Percentiles rank a stretch among this genome's conserved stretches.
These are phyloP conservation scores for Diplodia scrobiculata DNA, from an alignment of 2,329 filamentous ascomycete genomes.

Conservation along the genomic window DNA sequence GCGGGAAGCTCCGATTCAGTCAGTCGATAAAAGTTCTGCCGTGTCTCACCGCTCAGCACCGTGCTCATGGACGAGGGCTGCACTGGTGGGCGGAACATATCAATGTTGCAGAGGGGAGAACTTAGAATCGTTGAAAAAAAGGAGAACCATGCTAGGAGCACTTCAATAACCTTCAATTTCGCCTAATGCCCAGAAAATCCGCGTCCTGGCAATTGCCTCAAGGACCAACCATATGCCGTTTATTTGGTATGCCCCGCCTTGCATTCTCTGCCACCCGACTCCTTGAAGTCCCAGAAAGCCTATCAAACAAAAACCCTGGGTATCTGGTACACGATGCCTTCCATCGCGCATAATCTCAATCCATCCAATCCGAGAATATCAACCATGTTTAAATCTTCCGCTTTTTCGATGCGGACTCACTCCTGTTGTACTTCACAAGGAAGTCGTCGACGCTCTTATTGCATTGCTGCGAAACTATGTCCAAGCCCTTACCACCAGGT, in stretches of 20 bases:
- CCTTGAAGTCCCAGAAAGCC: no score
- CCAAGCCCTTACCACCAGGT: neutral
- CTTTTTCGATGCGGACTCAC: neutral
- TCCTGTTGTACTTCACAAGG: neutral
- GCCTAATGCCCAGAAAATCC: neutral
- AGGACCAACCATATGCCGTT: neutral
- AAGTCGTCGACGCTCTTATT: neutral
- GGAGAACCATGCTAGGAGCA: neutral
- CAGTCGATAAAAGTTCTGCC: constrained; percentile 10
- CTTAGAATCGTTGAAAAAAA: neutral
- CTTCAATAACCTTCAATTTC: neutral
- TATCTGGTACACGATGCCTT: neutral
- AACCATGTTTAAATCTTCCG: neutral
- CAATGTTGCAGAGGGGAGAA: neutral
- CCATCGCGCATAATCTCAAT: no score
- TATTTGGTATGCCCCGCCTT: neutral
- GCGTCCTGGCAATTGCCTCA: neutral
- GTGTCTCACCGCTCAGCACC: neutral
- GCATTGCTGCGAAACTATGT: neutral
- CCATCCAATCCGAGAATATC: no score
- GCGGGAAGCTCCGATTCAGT: neutral
- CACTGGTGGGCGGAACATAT: neutral
- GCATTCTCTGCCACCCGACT: neutral
- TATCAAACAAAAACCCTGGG: neutral
- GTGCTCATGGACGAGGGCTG: neutral